Evolutionary conservation across 2,329 filamentous ascomycete species (phyloP).

Genomic region (Pseudocercospora fijiensis): DNA sequence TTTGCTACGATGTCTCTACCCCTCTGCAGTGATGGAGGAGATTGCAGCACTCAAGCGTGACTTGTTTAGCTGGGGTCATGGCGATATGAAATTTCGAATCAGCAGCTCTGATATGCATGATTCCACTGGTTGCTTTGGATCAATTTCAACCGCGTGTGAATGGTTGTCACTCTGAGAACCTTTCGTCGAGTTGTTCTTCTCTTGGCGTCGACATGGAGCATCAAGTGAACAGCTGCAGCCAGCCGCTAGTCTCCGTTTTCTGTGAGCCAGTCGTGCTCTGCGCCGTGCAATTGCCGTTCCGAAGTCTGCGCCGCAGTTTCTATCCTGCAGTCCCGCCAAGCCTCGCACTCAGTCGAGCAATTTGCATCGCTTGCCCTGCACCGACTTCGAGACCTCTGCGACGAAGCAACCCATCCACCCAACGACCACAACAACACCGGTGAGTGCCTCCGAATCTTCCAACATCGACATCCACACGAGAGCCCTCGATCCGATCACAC

Average conservation of each 20-base stretch:
- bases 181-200: not conserved
- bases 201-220: not conserved
- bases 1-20: not conserved
- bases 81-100: not conserved
- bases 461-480: not conserved
- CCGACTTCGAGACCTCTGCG: slow-evolving; percentile 2
- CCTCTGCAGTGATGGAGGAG: not conserved
- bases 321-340: not conserved
- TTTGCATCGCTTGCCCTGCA: not conserved
- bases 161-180: not conserved
- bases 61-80: not conserved
- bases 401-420: slow-evolving; percentile 9
- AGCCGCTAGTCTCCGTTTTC: not conserved
- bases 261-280: not conserved
- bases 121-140: not conserved
- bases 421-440: slow-evolving; percentile 8
- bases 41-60: not conserved
- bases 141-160: too few species aligned
- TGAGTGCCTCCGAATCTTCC: not conserved
- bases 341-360: slow-evolving; percentile 1
- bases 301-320: not conserved
- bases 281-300: not conserved
- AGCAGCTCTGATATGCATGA: not conserved
- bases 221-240: not conserved
- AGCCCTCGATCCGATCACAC: not conserved